Evolutionary conservation across 345 rosid genomes (phyloP), one percentile per base, ranked within the genome.

Genomic region (Arabis alpina): DNA sequence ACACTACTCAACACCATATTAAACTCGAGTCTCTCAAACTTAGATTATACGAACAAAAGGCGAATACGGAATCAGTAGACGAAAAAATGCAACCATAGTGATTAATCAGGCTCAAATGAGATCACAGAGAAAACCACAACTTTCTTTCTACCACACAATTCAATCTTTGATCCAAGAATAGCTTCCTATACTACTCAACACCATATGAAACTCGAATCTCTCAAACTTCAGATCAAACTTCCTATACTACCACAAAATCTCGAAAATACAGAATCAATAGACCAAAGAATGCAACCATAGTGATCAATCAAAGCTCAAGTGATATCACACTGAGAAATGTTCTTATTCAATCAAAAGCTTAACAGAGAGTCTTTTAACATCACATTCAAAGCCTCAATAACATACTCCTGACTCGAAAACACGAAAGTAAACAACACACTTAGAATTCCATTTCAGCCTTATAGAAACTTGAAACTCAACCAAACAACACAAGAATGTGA

Each of bases 281-380:
- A 32, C 16, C 5, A 52, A 6, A 28, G 3, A 54, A 58, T 40
- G 63, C 48, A 40, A 41, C 8, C 5, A 54, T n/a, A n/a, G n/a
- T n/a, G n/a, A n/a, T 37, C 10, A 16, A 19, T 57, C 61, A 53
- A 5, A n/a, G n/a, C n/a, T n/a, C n/a, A n/a, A n/a, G 3, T 7
- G 16, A 39, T 13, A 32, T 19, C 0, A 44, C 44, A 56, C 65
- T 64, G 41, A 50, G 28, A 30, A 23, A 65, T 16, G 7, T 28
- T 49, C 14, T 65, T 73, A 49, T 65, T 56, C 71, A 56, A 41
- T 41, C 50, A 51, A 42, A 56, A 73, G 71, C 66, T 64, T 49
- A 28, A 48, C 2, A 54, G 10, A 23, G n/a, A 72, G 44, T 15
- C 43, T 54, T 36, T 36, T 59, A 60, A 49, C 28, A 32, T 32